phyloP scores from a whole-genome alignment of 495 filamentous ascomycete species.

The Gamarada debralockiae region DNA sequence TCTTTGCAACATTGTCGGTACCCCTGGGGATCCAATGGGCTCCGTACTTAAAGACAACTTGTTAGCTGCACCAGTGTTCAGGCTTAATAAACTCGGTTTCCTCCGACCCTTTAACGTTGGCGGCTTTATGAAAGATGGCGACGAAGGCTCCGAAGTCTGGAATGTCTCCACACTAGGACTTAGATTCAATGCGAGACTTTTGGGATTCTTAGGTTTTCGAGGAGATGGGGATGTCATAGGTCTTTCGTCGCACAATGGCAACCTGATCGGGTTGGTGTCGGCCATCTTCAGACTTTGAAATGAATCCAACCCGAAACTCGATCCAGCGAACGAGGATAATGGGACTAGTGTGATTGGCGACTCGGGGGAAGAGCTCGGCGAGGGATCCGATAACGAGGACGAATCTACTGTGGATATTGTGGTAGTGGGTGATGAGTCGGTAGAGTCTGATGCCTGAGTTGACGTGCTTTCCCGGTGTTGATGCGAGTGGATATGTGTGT shows the following conservation, averaged over 20 bases:
- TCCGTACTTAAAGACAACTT: constrained; percentile 14
- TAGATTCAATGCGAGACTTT: constrained; percentile 88
- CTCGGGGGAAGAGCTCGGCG: constrained; percentile 87
- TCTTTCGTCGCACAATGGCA: constrained; percentile 31
- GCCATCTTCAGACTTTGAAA: constrained; percentile 31
- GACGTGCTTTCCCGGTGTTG: constrained; percentile 67
- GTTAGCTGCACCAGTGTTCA: constrained; percentile 51
- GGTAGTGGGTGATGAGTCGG: constrained; percentile 91
- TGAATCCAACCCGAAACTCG: constrained; percentile 33
- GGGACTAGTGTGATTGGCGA: constrained; percentile 66
- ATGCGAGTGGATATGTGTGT: constrained; percentile 32
- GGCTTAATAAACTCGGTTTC: constrained; percentile 74
- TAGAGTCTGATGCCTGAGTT: constrained; percentile 77
- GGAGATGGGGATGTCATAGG: constrained; percentile 68
- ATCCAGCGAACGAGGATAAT: constrained; percentile 50
- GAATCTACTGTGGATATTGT: constrained; percentile 93
- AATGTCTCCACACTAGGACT: constrained; percentile 30
- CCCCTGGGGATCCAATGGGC: constrained; percentile 20
- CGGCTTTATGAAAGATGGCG: constrained; percentile 76
- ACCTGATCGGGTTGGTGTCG: constrained; percentile 11
- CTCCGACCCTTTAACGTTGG: constrained; percentile 58
- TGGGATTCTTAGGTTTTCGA: constrained; percentile 80
- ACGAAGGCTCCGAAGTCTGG: constrained; percentile 68
- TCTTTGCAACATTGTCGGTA: constrained; percentile 48
- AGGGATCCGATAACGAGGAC: constrained; percentile 81